phyloP scores from a whole-genome alignment of 1,284 basidiomycete genomes.

The Sphaerobolus stellatus region DNA sequence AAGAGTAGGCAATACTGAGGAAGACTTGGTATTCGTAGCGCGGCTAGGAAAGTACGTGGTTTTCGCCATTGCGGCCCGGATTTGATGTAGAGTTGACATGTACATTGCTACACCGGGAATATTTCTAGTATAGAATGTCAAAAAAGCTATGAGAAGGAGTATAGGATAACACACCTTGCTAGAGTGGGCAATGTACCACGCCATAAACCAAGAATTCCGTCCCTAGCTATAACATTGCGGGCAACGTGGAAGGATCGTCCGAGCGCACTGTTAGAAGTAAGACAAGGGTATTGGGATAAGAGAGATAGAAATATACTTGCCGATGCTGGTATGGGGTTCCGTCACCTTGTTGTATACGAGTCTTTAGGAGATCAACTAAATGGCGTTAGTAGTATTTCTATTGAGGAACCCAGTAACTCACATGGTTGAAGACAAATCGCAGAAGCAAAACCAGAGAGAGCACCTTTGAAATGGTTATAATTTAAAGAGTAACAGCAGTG shows the following conservation, averaged over 20 bases:
- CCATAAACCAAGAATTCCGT: slow-evolving; percentile 77
- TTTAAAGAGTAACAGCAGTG: background rate
- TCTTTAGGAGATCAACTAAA: slow-evolving; percentile 85
- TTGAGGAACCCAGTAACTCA: slow-evolving; percentile 33
- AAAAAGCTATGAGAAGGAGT: background rate
- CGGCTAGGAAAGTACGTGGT: slow-evolving; percentile 57
- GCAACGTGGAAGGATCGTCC: slow-evolving; percentile 49
- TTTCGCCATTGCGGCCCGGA: slow-evolving; percentile 70
- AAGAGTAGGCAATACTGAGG: slow-evolving; percentile 74
- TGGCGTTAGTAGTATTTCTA: background rate
- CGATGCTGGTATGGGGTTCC: slow-evolving; percentile 21
- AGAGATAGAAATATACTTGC: background rate
- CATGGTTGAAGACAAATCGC: slow-evolving; percentile 77
- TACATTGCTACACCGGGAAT: slow-evolving; percentile 93
- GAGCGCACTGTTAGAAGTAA: slow-evolving; percentile 33
- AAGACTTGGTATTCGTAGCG: slow-evolving; percentile 22
- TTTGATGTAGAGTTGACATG: slow-evolving; percentile 81
- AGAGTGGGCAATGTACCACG: slow-evolving; percentile 84
- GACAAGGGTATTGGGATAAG: slow-evolving; percentile 3
- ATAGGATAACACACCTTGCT: slow-evolving; percentile 49
- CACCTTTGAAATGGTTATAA: slow-evolving; percentile 45
- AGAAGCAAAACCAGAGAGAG: slow-evolving; percentile 71
- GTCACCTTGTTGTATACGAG: slow-evolving; percentile 79
- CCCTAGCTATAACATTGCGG: slow-evolving; percentile 55
- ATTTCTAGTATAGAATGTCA: slow-evolving; percentile 53